Evolutionary conservation across 306 rosid genomes (phyloP), one percentile per base, ranked within the genome.

Genomic region (Sicyos edulis): DNA sequence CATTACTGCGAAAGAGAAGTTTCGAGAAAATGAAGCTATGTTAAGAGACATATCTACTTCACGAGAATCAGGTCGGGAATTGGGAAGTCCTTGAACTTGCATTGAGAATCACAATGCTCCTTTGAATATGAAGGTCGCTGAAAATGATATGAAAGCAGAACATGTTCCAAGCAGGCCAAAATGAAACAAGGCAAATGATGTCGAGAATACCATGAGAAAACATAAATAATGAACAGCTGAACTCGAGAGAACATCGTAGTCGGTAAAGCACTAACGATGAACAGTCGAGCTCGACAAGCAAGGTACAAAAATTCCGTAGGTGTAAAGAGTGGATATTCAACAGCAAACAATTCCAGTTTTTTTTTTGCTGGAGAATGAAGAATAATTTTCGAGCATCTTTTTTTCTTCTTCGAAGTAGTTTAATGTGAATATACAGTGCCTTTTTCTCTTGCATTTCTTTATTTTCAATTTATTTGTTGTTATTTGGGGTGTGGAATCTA

Each of bases 1-100:
- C 20, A 55, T 70, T 8, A 32, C 66, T 15, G 37, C 81, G 4
- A 79, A 72, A 54, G 82, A 74, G 67, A 69, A 72, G 62, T 67
- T 44, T 29, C 69, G 66, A 50, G 72, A 59, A 56, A 7, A 37
- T 24, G 61, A 64, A 37, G 74, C 72, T 53, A 57, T 8, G 58
- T 9, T 62, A 11, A 45, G 63, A 19, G 26, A 37, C 24, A 52
- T 52, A n/a, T 8, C 8, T 21, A 10, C 59, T 29, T 24, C 61
- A 29, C 42, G 22, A 22, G 2, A 10, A 49, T 7, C 21, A 49
- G 73, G 50, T 37, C 11, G 8, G 16, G 57, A 13, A 21, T 17
- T 15, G 19, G 16, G 57, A 47, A 68, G 34, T 47, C 73, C 19
- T 19, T 19, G 37, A 47, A 68, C 55, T 47, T 47, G 73, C 29